Conservation (phyloP, 495 filamentous ascomycete species). For the Filosporella fistucella region DNA sequence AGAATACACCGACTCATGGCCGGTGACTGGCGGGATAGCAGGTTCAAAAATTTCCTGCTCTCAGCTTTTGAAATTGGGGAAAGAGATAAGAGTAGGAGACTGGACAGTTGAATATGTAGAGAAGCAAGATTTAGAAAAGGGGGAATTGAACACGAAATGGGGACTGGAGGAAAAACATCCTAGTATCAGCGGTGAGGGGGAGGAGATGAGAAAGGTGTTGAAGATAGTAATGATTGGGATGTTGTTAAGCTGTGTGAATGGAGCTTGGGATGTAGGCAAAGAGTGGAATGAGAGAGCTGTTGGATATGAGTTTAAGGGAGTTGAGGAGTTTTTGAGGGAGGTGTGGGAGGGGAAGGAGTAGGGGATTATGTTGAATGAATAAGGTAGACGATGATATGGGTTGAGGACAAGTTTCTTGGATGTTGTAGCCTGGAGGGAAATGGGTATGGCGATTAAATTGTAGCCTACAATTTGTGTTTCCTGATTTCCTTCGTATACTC, state of each 20-base stretch:
- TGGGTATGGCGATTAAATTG: too few relatives aligned
- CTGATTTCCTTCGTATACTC: too few relatives aligned
- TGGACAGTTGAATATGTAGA: constrained; percentile 41
- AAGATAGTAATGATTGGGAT: constrained; percentile 32
- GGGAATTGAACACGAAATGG: constrained; percentile 42
- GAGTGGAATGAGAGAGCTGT: constrained; percentile 50
- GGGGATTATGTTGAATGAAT: too few relatives aligned
- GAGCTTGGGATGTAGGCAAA: constrained; percentile 40
- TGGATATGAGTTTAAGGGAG: constrained; percentile 42
- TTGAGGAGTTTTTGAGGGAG: constrained; percentile 42
- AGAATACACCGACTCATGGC: constrained; percentile 51
- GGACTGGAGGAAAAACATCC: constrained; percentile 34
- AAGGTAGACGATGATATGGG: too few relatives aligned
- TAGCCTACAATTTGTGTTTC: too few relatives aligned
- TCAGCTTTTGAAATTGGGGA: constrained; percentile 40
- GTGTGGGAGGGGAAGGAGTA: constrained; percentile 40
- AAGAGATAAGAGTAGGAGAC: constrained; percentile 41
- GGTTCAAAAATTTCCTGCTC: constrained; percentile 38
- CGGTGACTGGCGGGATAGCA: constrained; percentile 44
- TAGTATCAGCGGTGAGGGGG: constrained; percentile 36
- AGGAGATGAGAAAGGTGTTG: constrained; percentile 16
- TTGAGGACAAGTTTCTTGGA: too few relatives aligned
- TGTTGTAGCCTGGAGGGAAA: too few relatives aligned
- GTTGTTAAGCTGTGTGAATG: constrained; percentile 33
- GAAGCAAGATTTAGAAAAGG: constrained; percentile 40